phyloP scores from a whole-genome alignment of 768 basidiomycete genomes.

The Pisolithus sp. region DNA sequence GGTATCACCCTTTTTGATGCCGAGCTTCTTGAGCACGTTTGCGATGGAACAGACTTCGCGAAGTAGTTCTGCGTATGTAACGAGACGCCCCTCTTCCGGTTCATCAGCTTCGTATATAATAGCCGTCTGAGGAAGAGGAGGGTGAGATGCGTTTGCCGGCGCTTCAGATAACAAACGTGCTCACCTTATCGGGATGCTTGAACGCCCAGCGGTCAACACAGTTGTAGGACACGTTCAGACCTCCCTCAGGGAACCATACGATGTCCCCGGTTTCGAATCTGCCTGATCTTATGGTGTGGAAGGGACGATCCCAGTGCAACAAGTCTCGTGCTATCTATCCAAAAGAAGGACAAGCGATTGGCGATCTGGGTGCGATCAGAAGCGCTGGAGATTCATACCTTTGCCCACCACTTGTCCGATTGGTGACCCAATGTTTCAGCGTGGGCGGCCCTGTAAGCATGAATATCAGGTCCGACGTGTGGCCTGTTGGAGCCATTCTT shows the following conservation, averaged over 20 bases:
- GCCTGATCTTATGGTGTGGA: slow-evolving; percentile 80
- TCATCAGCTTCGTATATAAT: slow-evolving; percentile 99
- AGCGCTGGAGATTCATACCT: slow-evolving; percentile 36
- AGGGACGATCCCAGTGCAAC: slow-evolving; percentile 84
- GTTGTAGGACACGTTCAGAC: slow-evolving; percentile 90
- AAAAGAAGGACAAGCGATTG: background rate
- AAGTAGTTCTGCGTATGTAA: slow-evolving; percentile 81
- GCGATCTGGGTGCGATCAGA: background rate
- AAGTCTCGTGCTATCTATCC: slow-evolving; percentile 62
- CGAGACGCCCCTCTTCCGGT: slow-evolving; percentile 66
- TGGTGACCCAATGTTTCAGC: slow-evolving; percentile 65
- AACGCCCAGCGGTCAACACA: slow-evolving; percentile 97
- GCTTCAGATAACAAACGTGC: background rate
- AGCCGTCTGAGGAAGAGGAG: slow-evolving; percentile 51
- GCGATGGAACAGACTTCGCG: slow-evolving; percentile 85
- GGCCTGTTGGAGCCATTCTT: slow-evolving; percentile 56
- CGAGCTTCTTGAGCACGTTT: slow-evolving; percentile 84
- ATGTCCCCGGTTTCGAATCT: slow-evolving; percentile 82
- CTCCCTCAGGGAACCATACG: slow-evolving; percentile 95
- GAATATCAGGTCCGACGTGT: slow-evolving; percentile 72
- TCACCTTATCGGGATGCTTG: slow-evolving; percentile 74
- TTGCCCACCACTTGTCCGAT: slow-evolving; percentile 85
- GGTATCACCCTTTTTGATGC: slow-evolving; percentile 93
- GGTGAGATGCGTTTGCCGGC: background rate
- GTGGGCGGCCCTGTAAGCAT: slow-evolving; percentile 68